Evolutionary conservation across 1,284 basidiomycete species (phyloP), one percentile per base, ranked within the genome.

Genomic region (Ustilago lituana): DNA sequence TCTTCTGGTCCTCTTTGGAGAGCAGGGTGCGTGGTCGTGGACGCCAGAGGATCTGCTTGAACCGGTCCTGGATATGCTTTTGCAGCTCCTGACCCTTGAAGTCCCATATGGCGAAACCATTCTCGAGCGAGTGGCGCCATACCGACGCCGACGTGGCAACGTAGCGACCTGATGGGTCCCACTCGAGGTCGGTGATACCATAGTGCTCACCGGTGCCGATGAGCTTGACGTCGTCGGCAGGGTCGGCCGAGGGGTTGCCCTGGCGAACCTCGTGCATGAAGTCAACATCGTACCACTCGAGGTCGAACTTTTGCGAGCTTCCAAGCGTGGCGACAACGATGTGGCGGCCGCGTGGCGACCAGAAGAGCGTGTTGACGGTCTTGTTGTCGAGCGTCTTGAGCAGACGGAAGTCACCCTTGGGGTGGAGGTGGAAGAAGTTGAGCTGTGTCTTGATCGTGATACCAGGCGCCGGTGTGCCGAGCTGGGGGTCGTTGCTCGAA

Each of bases 1-100:
- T 88, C 77, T 90, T 90, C 82, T 97, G 94, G 69, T 93, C 89
- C 57, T 97, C 93, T 83, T 91, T 94, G 61, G 88, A 87, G 54
- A 99, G 86, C 52, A 98, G 85, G 6, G 93, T 91, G 29, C 89
- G 87, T 4, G 96, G 94, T 22, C 96, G 89, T 35, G 95, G 94
- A 32, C 96, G 90, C 96, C 96, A 99, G 58, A 98, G 87, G 84
- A 98, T 94, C 84, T 98, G 96, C 86, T 98, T 98, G 88, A 98
- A 98, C 62, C 91, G 89, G 82, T 98, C 96, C 68, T 91, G 86
- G 62, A 94, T 89, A 62, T 91, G 88, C 84, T 94, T 94, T 79
- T 90, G 87, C 40, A 97, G 86, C 84, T 96, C 92, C 80, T 92
- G 89, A 23, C 96, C 96, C 61, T 91, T 91, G 87, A 98, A 98